phyloP scores from a whole-genome alignment of 495 filamentous ascomycete species.

The Elasticomyces elasticus region DNA sequence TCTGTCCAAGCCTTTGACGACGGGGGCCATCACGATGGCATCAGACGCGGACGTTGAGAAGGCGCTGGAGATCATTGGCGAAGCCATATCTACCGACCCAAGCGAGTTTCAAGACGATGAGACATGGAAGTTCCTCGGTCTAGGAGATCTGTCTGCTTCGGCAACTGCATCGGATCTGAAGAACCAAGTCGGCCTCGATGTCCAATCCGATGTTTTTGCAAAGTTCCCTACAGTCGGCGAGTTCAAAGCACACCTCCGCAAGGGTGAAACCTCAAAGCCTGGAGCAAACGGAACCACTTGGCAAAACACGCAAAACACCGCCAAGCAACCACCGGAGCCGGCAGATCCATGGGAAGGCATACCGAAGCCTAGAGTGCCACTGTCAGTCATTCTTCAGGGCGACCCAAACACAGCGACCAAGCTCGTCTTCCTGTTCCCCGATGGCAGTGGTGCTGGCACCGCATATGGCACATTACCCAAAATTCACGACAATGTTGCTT shows the following conservation, averaged over 20 bases:
- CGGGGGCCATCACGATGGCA: conserved; percentile 2
- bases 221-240: conserved; percentile 34
- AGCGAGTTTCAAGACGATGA: conserved; percentile 17
- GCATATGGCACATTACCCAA: conserved; percentile 18
- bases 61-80: conserved; percentile 16
- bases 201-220: conserved; percentile 32
- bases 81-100: conserved; percentile 16
- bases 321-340: background rate
- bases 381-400: conserved; percentile 24
- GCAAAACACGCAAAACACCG: background rate
- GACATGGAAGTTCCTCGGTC: conserved; percentile 20
- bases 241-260: conserved; percentile 34
- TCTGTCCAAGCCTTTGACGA: background rate
- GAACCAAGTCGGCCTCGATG: conserved; percentile 30
- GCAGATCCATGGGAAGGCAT: conserved; percentile 18
- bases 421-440: conserved; percentile 25
- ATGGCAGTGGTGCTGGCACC: conserved; percentile 23
- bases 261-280: background rate
- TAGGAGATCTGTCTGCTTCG: conserved; percentile 12
- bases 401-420: conserved; percentile 1
- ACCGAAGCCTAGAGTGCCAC: conserved; percentile 18
- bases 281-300: background rate
- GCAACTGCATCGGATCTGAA: conserved; percentile 18
- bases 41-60: conserved; percentile 9
- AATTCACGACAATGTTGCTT: conserved; percentile 4